Evolutionary conservation across 1,139 yeast genomes (phyloP).

Genomic region (Nakaseomyces bracarensis): DNA sequence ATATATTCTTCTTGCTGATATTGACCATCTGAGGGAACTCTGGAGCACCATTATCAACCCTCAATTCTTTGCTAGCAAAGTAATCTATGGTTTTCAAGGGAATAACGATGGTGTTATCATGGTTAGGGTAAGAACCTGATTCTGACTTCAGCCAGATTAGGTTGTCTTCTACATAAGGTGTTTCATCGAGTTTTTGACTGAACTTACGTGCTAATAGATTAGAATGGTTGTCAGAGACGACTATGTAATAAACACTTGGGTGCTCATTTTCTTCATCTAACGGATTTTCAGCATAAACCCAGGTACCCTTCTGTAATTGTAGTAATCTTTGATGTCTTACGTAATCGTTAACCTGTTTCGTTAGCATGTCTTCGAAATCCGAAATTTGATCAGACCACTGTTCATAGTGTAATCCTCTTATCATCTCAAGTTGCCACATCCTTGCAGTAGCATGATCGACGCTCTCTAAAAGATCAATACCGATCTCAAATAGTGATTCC

Average conservation of each 20-base stretch:
- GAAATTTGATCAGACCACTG: conserved; percentile 36
- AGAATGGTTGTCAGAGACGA: conserved; percentile 65
- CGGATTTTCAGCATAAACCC: conserved; percentile 71
- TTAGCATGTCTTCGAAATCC: conserved; percentile 45
- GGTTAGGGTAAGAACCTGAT: conserved; percentile 37
- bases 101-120: conserved; percentile 38
- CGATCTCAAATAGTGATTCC: conserved; percentile 11
- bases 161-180: conserved; percentile 52
- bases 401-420: conserved; percentile 33
- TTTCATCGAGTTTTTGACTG: conserved; percentile 38
- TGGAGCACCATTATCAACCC: conserved; percentile 13
- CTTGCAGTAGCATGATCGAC: conserved; percentile 47
- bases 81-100: conserved; percentile 23
- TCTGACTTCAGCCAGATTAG: conserved; percentile 34
- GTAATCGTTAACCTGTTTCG: conserved; percentile 58
- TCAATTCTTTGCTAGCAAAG: conserved; percentile 21
- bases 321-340: conserved; percentile 74
- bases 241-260: conserved; percentile 46
- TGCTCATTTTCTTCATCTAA: conserved; percentile 36
- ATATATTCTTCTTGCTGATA: conserved; percentile 46
- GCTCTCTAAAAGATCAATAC: conserved; percentile 37
- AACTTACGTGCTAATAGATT: conserved; percentile 56
- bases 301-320: conserved; percentile 66
- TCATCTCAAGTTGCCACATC: conserved; percentile 42
- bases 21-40: conserved; percentile 39